These are phyloP conservation scores for Ogataea populi-albae DNA, from an alignment of 805 yeast species.

Conservation along the genomic window DNA sequence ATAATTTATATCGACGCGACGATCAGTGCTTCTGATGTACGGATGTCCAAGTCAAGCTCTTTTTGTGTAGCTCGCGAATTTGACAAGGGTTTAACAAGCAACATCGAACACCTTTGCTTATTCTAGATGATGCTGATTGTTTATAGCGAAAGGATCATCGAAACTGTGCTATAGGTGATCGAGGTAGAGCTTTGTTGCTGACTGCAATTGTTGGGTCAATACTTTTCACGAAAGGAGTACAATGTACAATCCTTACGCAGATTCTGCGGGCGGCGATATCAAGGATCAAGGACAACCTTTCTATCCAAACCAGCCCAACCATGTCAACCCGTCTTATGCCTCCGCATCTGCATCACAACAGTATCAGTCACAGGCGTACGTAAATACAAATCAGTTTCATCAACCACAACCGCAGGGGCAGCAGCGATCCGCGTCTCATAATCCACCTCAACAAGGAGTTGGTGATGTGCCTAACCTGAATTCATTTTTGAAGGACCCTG, in stretches of 20 bases:
- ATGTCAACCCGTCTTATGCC: constrained; percentile 25
- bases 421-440: constrained; percentile 16
- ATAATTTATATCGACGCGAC: constrained; percentile 3
- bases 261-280: constrained; percentile 20
- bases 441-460: constrained; percentile 16
- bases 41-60: too few relatives aligned
- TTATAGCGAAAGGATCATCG: too few relatives aligned
- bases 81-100: too few relatives aligned
- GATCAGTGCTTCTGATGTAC: too few relatives aligned
- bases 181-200: too few relatives aligned
- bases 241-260: constrained; percentile 47
- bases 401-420: constrained; percentile 28
- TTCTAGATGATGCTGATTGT: too few relatives aligned
- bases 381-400: constrained; percentile 20
- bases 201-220: too few relatives aligned
- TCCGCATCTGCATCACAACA: constrained; percentile 20
- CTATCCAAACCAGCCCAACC: constrained; percentile 14
- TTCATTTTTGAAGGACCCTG: constrained; percentile 68
- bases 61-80: too few relatives aligned
- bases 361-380: constrained; percentile 19
- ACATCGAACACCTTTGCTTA: too few relatives aligned
- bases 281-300: constrained; percentile 21
- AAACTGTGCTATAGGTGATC: too few relatives aligned
- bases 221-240: too few relatives aligned
- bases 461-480: constrained; percentile 25